phyloP scores from a whole-genome alignment of 768 basidiomycete species.

The Rhodotorula toruloides region DNA sequence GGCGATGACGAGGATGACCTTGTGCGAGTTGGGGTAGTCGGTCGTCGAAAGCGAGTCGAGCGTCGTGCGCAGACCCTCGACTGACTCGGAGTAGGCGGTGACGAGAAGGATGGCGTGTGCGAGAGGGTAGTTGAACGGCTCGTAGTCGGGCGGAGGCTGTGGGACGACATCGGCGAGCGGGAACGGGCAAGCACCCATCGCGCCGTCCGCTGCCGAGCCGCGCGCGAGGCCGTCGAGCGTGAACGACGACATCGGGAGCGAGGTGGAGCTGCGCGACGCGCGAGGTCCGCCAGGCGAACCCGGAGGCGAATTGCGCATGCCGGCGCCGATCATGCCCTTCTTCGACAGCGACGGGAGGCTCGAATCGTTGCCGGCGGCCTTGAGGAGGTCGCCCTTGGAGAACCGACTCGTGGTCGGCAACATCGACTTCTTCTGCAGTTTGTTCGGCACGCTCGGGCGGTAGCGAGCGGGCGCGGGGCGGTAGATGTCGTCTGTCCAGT shows the following conservation, averaged over 20 bases:
- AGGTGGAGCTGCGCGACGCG: slow-evolving; percentile 75
- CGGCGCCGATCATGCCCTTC: slow-evolving; percentile 44
- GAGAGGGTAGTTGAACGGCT: slow-evolving; percentile 94
- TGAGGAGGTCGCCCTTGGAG: slow-evolving; percentile 66
- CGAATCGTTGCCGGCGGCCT: slow-evolving; percentile 10
- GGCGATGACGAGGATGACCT: slow-evolving; percentile 87
- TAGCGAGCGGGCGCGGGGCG: slow-evolving; percentile 83
- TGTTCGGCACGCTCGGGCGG: slow-evolving; percentile 74
- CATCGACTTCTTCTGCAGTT: slow-evolving; percentile 46
- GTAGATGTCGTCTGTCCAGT: slow-evolving; percentile 94
- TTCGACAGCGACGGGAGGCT: slow-evolving; percentile 1
- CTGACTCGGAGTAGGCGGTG: slow-evolving; percentile 95
- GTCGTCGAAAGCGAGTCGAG: slow-evolving; percentile 97
- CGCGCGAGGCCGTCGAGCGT: slow-evolving; percentile 38
- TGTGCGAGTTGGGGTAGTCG: slow-evolving; percentile 97
- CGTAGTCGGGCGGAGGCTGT: slow-evolving; percentile 82
- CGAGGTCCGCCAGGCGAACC: slow-evolving; percentile 63
- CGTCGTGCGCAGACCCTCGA: slow-evolving; percentile 92
- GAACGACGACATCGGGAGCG: slow-evolving; percentile 54
- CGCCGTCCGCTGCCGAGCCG: slow-evolving; percentile 43
- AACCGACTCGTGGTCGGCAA: slow-evolving; percentile 53
- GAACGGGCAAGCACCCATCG: slow-evolving; percentile 80
- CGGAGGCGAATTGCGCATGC: slow-evolving; percentile 56
- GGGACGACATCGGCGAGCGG: slow-evolving; percentile 81
- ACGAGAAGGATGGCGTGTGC: slow-evolving; percentile 92